Conservation (phyloP, 2,329 filamentous ascomycete genomes). For the Dendryphion nanum region DNA sequence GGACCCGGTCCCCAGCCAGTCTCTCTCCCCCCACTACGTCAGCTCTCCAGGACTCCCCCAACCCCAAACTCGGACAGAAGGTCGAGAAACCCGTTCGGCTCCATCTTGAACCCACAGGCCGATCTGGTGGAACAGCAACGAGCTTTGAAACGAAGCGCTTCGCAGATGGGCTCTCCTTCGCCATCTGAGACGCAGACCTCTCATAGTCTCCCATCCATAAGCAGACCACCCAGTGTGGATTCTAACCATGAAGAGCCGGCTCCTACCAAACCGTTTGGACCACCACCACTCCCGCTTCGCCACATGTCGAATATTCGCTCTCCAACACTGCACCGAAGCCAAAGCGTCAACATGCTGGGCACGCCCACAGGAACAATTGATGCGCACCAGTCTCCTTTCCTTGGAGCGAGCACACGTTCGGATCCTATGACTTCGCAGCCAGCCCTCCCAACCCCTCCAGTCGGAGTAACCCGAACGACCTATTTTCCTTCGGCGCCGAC, state of each 20-base stretch:
- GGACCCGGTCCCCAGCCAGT: conserved; percentile 15
- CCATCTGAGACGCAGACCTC: conserved; percentile 37
- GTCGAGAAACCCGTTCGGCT: conserved; percentile 39
- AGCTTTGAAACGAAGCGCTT: conserved; percentile 41
- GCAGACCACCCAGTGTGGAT: conserved; percentile 34
- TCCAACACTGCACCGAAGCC: conserved; percentile 50
- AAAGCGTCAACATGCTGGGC: conserved; percentile 48
- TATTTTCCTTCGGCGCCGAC: conserved; percentile 39
- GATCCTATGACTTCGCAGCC: conserved; percentile 47
- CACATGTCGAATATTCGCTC: conserved; percentile 60
- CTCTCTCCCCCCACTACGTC: conserved; percentile 34
- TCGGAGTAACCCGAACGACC: conserved; percentile 31
- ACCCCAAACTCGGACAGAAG: conserved; percentile 29
- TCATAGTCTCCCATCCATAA: conserved; percentile 33
- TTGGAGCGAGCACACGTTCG: conserved; percentile 41
- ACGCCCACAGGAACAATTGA: conserved; percentile 48
- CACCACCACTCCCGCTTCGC: conserved; percentile 33
- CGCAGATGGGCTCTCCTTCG: conserved; percentile 45
- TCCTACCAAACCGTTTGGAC: conserved; percentile 23
- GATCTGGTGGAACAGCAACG: conserved; percentile 33
- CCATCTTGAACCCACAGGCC: conserved; percentile 46
- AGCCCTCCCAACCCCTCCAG: conserved; percentile 48
- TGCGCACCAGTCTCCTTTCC: conserved; percentile 50
- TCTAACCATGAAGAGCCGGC: conserved; percentile 25
- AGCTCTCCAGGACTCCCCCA: conserved; percentile 34